Evolutionary conservation across 2,329 filamentous ascomycete genomes (phyloP).

Genomic region (Tolypocladium cylindrosporum): DNA sequence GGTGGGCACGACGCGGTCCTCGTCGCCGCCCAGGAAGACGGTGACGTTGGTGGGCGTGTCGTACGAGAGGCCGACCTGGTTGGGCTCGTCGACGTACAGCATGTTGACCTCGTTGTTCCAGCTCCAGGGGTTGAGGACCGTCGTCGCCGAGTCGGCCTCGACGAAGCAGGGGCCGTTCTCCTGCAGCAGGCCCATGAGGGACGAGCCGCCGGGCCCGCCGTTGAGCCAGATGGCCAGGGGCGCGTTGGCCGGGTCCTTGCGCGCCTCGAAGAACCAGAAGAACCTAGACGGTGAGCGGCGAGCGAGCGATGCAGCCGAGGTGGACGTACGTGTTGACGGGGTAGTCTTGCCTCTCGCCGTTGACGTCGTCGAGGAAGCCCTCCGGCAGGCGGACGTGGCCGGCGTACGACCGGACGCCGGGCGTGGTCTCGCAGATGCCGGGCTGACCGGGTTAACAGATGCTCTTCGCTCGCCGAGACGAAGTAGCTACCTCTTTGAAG

Average conservation of each 20-base stretch:
- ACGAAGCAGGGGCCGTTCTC: slow-evolving; percentile 46
- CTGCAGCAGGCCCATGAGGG: slow-evolving; percentile 53
- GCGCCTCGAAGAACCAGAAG: slow-evolving; percentile 42
- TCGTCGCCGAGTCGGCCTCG: slow-evolving; percentile 37
- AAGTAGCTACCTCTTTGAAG: slow-evolving; percentile 38
- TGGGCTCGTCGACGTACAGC: slow-evolving; percentile 51
- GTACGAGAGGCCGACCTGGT: slow-evolving; percentile 58
- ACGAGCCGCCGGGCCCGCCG: slow-evolving; percentile 52
- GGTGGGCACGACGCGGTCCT: slow-evolving; percentile 31
- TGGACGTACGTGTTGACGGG: slow-evolving; percentile 33
- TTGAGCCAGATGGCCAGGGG: slow-evolving; percentile 54
- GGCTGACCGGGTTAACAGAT: slow-evolving; percentile 24
- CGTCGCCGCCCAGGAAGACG: slow-evolving; percentile 37
- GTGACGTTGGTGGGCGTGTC: slow-evolving; percentile 56
- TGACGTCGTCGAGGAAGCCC: slow-evolving; percentile 19
- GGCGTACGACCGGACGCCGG: slow-evolving; percentile 53
- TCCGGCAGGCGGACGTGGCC: slow-evolving; percentile 52
- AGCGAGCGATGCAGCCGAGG: not conserved
- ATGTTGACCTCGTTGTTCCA: slow-evolving; percentile 48
- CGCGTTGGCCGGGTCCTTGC: slow-evolving; percentile 25
- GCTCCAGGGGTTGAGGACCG: slow-evolving; percentile 47
- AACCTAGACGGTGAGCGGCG: slow-evolving; percentile 14
- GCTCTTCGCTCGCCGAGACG: too few species aligned
- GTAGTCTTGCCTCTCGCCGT: slow-evolving; percentile 35
- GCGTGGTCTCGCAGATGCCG: slow-evolving; percentile 47